A percentile compares a stretch with the other conserved stretches of the same genome.
Evolutionary conservation across 352 stramenopile species (phyloP).

Genomic region (Blastocystis sp.): DNA sequence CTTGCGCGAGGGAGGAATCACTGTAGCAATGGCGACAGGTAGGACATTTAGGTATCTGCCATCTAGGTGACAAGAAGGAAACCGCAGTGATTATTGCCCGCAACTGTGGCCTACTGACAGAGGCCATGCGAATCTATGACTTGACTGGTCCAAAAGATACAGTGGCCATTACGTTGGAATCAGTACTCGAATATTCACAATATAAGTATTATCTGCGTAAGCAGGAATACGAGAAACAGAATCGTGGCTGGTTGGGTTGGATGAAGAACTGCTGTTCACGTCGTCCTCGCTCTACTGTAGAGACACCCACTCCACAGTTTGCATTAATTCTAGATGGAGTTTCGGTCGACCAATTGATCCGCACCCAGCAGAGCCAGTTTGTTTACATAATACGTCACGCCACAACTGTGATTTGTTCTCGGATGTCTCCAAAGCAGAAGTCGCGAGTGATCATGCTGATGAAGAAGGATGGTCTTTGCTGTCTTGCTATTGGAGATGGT

Average conservation of each 20-base stretch:
- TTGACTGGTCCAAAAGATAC: neutral
- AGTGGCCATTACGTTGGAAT: neutral
- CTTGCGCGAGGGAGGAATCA: conserved; percentile 30
- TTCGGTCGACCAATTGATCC: conserved; percentile 40
- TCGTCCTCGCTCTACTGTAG: neutral
- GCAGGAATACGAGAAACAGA: conserved; percentile 25
- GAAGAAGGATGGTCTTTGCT: conserved; percentile 14
- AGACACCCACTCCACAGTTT: neutral
- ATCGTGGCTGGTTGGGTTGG: neutral
- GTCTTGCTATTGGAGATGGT: conserved; percentile 90
- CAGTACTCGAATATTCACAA: neutral
- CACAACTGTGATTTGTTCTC: conserved; percentile 23
- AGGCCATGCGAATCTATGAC: conserved; percentile 1
- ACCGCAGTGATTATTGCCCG: conserved; percentile 50
- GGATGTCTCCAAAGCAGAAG: conserved; percentile 59
- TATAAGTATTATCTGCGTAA: neutral
- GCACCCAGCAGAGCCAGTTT: neutral
- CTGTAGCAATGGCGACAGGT: conserved; percentile 35
- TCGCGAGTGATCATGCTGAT: conserved; percentile 34
- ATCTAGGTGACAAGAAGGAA: conserved; percentile 49
- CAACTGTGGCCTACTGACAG: conserved; percentile 12
- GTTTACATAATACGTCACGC: neutral
- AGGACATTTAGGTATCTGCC: neutral
- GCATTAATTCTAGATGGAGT: conserved; percentile 4
- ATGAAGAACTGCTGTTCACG: neutral